These are phyloP conservation scores for Tetraselmis chui DNA, from an alignment of 139 green algal species.

Conservation along the genomic window DNA sequence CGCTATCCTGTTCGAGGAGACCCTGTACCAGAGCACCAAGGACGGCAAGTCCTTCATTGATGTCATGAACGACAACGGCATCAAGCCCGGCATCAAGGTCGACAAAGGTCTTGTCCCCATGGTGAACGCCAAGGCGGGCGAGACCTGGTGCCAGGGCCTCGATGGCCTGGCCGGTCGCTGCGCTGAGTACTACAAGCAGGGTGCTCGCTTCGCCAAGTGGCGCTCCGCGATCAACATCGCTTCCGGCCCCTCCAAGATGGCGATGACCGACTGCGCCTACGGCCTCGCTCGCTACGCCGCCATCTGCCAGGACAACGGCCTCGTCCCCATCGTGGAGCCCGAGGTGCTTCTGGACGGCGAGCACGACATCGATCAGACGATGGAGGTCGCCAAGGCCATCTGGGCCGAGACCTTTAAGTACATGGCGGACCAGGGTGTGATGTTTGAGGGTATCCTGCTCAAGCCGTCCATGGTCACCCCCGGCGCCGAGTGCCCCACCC, in stretches of 20 bases:
- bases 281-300: slow-evolving; percentile 95
- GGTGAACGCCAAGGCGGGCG: slow-evolving; percentile 75
- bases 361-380: slow-evolving; percentile 80
- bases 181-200: slow-evolving; percentile 96
- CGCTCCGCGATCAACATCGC: slow-evolving; percentile 88
- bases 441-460: slow-evolving; percentile 99
- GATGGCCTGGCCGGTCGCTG: slow-evolving; percentile 86
- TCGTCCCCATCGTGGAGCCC: slow-evolving; percentile 98
- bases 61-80: slow-evolving; percentile 69
- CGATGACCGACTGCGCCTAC: slow-evolving; percentile 86
- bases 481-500: slow-evolving; percentile 80
- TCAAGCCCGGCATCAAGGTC: slow-evolving; percentile 90
- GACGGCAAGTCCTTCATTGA: slow-evolving; percentile 82
- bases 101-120: slow-evolving; percentile 95
- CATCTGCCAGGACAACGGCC: slow-evolving; percentile 84
- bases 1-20: slow-evolving; percentile 98
- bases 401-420: slow-evolving; percentile 99
- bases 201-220: slow-evolving; percentile 98
- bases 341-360: slow-evolving; percentile 96
- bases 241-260: slow-evolving; percentile 55
- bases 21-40: slow-evolving; percentile 89
- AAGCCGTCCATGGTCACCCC: slow-evolving; percentile 99
- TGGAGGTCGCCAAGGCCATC: slow-evolving; percentile 73
- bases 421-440: slow-evolving; percentile 89
- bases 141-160: slow-evolving; percentile 91